These are phyloP conservation scores for Penicillium verhagenii DNA, from an alignment of 495 filamentous ascomycete genomes.

Conservation along the genomic window DNA sequence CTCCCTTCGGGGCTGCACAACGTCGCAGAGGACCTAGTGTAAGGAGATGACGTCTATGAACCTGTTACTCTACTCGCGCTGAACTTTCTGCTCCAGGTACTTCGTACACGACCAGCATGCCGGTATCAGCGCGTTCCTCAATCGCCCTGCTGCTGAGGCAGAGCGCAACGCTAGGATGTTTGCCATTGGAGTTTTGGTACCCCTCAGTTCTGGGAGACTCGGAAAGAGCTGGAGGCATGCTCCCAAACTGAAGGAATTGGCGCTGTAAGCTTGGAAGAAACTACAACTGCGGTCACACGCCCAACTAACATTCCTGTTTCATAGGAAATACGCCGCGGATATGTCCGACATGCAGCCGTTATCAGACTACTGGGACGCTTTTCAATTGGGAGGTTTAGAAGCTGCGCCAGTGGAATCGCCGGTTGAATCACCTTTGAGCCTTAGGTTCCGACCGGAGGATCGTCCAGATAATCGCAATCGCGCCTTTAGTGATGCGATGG, in stretches of 20 bases:
- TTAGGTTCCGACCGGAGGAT: slow-evolving; percentile 43
- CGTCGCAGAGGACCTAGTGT: slow-evolving; percentile 83
- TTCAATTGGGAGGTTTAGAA: slow-evolving; percentile 53
- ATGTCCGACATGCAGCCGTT: slow-evolving; percentile 56
- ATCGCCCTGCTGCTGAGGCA: slow-evolving; percentile 70
- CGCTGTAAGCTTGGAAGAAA: slow-evolving; percentile 46
- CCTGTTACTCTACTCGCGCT: background rate
- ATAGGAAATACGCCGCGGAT: slow-evolving; percentile 35
- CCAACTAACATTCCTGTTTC: background rate
- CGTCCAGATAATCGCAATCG: slow-evolving; percentile 33
- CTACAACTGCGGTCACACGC: background rate
- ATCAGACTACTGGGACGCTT: slow-evolving; percentile 75
- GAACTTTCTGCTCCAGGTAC: slow-evolving; percentile 50
- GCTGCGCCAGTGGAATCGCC: slow-evolving; percentile 40
- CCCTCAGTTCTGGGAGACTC: slow-evolving; percentile 79
- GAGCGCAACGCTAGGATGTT: slow-evolving; percentile 90
- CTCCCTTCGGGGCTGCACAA: slow-evolving; percentile 91
- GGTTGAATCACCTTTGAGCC: slow-evolving; percentile 55
- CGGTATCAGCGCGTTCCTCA: slow-evolving; percentile 90
- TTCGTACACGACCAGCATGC: slow-evolving; percentile 85
- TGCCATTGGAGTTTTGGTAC: slow-evolving; percentile 84
- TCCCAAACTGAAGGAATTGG: slow-evolving; percentile 69
- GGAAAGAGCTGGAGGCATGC: slow-evolving; percentile 91
- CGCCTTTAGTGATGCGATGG: slow-evolving; percentile 46
- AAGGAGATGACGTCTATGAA: slow-evolving; percentile 17